Evolutionary conservation across 768 basidiomycete species (phyloP), one percentile per base, ranked within the genome.

Genomic region (Cubamyces sp.): DNA sequence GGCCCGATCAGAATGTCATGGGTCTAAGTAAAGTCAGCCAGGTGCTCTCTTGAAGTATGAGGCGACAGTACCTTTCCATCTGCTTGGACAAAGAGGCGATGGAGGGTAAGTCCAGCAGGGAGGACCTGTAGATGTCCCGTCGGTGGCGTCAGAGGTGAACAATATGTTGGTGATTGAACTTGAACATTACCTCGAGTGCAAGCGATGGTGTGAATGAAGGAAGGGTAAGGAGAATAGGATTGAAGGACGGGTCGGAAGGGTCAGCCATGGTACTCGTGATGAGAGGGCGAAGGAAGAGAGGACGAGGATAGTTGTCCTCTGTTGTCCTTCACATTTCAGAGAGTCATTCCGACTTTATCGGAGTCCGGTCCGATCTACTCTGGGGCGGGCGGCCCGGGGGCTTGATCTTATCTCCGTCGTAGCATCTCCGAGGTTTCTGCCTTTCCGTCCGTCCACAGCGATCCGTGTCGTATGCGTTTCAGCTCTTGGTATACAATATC

Each of bases 1-100:
- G 90, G 90, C 18, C 89, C 90, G 66, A 90, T 80, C 45, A 92
- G 83, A 60, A 92, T 81, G 72, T 91, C 90, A 74, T 91, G 87
- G 6, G 86, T 88, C 88, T 90, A 66, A 6, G 56, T 19, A 34
- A 34, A 11, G 40, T 46, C 41, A 63, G 43, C 34, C 21, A 55
- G 47, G 41, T 11, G 28, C 18, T 23, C 25, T 40, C 18, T 34
- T 23, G 37, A 49, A 15, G 25, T 6, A 54, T 1, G 52, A 46
- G 9, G 14, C 9, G 9, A 51, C 34, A 67, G 78, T 70, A 87
- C 88, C 72, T 80, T 82, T 46, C 87, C 90, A 69, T 86, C 83
- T 42, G 80, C 81, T 67, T 88, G 84, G 37, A 89, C 82, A 64
- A 87, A 78, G 66, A 91, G 73, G 47, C 84, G 82, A 71, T 91